Percentiles rank a stretch among this genome's conserved stretches.
phyloP scores from a whole-genome alignment of 495 filamentous ascomycete genomes.

The Platismatia glauca region DNA sequence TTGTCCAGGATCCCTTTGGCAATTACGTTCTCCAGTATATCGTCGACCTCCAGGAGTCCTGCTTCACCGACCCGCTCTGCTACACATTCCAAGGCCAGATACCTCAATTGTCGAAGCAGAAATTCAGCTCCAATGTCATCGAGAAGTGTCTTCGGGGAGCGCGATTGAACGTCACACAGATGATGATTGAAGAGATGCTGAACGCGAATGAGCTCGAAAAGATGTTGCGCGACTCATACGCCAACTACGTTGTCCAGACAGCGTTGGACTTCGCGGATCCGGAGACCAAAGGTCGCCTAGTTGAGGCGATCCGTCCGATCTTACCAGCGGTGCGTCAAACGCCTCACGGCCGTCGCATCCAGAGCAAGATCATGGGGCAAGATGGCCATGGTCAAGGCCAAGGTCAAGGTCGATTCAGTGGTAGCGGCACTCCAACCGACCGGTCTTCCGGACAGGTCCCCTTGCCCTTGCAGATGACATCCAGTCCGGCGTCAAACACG shows the following conservation, averaged over 20 bases:
- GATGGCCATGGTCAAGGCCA: constrained; percentile 33
- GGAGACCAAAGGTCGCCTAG: constrained; percentile 58
- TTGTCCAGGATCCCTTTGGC: constrained; percentile 94
- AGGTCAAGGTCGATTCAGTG: constrained; percentile 24
- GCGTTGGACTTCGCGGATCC: constrained; percentile 77
- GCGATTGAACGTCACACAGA: constrained; percentile 55
- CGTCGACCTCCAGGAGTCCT: constrained; percentile 74
- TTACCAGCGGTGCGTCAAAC: constrained; percentile 75
- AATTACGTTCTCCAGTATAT: constrained; percentile 99
- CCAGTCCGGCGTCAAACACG: constrained; percentile 5
- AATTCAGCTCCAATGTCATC: constrained; percentile 98
- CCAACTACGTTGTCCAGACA: constrained; percentile 97
- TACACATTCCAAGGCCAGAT: constrained; percentile 66
- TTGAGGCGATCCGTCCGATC: constrained; percentile 75
- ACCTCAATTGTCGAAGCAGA: constrained; percentile 76
- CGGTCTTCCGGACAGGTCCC: constrained; percentile 23
- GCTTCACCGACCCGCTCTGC: constrained; percentile 79
- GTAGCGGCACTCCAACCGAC: constrained; percentile 24
- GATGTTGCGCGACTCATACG: constrained; percentile 81
- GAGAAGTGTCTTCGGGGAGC: constrained; percentile 92
- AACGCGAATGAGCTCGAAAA: constrained; percentile 66
- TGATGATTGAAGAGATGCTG: constrained; percentile 78
- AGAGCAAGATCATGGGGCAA: constrained; percentile 61
- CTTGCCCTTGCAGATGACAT: constrained; percentile 20
- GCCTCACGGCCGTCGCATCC: constrained; percentile 87